A percentile compares a stretch with the other conserved stretches of the same genome.
Conservation (phyloP, 2,329 filamentous ascomycete species). For the Penicillium sp. region DNA sequence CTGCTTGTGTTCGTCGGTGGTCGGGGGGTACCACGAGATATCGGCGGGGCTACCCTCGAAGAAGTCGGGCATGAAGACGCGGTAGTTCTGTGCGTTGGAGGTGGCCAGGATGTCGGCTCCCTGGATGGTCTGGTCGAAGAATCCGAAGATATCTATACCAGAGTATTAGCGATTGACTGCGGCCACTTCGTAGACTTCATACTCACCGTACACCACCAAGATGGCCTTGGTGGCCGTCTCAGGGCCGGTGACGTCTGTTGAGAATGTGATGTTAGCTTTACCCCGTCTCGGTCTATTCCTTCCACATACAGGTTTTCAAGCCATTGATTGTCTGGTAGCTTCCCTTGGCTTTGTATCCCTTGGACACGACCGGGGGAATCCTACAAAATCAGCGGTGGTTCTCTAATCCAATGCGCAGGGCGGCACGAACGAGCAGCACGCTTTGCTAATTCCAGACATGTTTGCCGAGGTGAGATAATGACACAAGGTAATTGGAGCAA, state of each 20-base stretch:
- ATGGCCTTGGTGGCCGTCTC: conserved; percentile 61
- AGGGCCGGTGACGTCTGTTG: conserved; percentile 59
- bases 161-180: background rate
- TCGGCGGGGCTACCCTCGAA: conserved; percentile 76
- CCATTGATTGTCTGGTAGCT: conserved; percentile 63
- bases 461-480: conserved; percentile 28
- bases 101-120: conserved; percentile 66
- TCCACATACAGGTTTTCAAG: conserved; percentile 61
- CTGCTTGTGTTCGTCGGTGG: conserved; percentile 63
- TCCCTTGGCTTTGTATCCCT: conserved; percentile 61
- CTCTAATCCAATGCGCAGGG: background rate
- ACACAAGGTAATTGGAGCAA: conserved; percentile 22
- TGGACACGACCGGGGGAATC: conserved; percentile 47
- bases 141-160: conserved; percentile 63
- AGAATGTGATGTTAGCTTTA: background rate
- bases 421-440: conserved; percentile 49
- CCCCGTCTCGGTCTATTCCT: background rate
- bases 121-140: conserved; percentile 66
- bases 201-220: conserved; percentile 57
- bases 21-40: conserved; percentile 64
- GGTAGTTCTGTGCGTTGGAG: conserved; percentile 69
- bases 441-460: conserved; percentile 50
- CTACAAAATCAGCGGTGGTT: too few species aligned
- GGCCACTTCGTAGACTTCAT: too few species aligned
- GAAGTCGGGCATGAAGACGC: conserved; percentile 90